phyloP scores from a whole-genome alignment of 2,329 filamentous ascomycete species.

The Colletotrichum chrysophilum region DNA sequence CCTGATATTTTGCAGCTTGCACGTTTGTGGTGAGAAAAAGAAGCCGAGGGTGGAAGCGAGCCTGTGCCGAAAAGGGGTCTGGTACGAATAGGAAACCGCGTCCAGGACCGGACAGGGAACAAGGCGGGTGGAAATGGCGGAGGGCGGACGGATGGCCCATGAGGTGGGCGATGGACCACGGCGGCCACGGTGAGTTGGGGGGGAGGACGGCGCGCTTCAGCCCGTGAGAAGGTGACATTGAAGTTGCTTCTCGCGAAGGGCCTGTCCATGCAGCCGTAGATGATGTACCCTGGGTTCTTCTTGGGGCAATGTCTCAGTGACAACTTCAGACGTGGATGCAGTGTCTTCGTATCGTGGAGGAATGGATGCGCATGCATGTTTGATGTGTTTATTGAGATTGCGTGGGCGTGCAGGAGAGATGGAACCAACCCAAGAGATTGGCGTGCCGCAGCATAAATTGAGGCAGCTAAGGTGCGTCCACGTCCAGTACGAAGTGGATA shows the following conservation, averaged over 20 bases:
- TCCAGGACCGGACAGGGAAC: not conserved
- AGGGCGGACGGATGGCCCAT: not conserved
- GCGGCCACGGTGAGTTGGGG: not conserved
- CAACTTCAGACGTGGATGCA: not conserved
- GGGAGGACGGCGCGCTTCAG: not conserved
- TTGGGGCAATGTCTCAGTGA: not conserved
- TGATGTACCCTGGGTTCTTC: not conserved
- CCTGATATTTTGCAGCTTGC: not conserved
- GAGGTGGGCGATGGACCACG: not conserved
- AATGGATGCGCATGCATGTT: not conserved
- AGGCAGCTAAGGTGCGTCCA: too few species aligned
- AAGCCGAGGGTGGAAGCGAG: not conserved
- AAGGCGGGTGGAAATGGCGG: not conserved
- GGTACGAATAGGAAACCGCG: not conserved
- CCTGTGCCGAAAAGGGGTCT: not conserved
- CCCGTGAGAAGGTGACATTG: not conserved
- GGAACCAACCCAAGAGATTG: not conserved
- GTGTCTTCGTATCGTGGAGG: not conserved
- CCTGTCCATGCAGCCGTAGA: not conserved
- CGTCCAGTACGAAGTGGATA: too few species aligned
- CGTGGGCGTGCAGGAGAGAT: not conserved
- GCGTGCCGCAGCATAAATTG: not conserved
- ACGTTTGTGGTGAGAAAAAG: not conserved
- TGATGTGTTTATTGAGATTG: not conserved
- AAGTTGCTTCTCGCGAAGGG: slow-evolving; percentile 2